phyloP scores from a whole-genome alignment of 305 asterid genomes.

The Solanum hybrid region DNA sequence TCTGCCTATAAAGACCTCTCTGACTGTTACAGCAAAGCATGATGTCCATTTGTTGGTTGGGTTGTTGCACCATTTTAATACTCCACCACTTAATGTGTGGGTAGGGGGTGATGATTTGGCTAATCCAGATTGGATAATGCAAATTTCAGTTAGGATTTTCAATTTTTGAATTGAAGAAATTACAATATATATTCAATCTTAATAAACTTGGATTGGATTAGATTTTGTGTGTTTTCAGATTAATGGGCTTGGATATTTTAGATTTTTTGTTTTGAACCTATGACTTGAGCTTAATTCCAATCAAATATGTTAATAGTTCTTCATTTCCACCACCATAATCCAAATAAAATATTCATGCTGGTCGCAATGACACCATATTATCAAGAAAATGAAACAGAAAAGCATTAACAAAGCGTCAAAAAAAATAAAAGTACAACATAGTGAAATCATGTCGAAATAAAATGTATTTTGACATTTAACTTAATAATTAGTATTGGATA shows the following conservation, averaged over 20 bases:
- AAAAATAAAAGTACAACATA: background rate
- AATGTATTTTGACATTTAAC: background rate
- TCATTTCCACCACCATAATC: background rate
- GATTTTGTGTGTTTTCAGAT: background rate
- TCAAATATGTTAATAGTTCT: background rate
- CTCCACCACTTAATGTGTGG: background rate
- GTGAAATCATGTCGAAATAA: background rate
- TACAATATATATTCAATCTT: background rate
- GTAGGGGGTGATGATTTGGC: background rate
- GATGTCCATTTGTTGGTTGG: background rate
- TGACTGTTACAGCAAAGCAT: conserved; percentile 5
- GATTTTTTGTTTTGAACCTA: background rate
- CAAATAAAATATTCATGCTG: background rate
- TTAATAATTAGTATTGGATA: background rate
- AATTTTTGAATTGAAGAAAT: background rate
- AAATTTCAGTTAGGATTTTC: background rate
- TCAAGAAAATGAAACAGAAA: background rate
- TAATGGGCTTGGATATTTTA: background rate
- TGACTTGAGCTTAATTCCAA: background rate
- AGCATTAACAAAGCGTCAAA: background rate
- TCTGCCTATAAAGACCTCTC: conserved; percentile 4
- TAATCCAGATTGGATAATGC: background rate
- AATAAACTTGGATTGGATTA: background rate
- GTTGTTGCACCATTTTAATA: background rate
- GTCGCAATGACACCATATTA: background rate